Percentiles rank a stretch among this genome's conserved stretches.
phyloP scores from a whole-genome alignment of 805 yeast species.

The Wickerhamomyces rabaulensis region DNA sequence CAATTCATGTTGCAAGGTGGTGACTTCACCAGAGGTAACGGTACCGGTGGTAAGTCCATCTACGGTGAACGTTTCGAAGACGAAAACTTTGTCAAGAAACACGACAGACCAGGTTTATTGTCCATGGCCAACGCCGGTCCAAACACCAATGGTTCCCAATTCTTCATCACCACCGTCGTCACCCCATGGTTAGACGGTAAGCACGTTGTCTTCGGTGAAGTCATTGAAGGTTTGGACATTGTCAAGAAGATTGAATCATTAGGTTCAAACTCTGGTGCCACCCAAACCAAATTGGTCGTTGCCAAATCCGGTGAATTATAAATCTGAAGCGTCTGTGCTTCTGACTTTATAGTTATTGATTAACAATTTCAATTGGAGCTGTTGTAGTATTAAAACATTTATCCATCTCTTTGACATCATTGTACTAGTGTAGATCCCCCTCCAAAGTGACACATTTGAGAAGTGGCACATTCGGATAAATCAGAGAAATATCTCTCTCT shows the following conservation, averaged over 20 bases:
- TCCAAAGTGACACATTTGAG: too few species aligned
- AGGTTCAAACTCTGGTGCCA: constrained; percentile 12
- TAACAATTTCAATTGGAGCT: neutral
- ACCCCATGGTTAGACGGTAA: constrained; percentile 89
- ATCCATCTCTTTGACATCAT: too few species aligned
- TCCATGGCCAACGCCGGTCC: constrained; percentile 81
- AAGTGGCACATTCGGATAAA: neutral
- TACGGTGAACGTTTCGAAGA: constrained; percentile 64
- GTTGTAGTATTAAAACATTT: too few species aligned
- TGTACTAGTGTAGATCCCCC: too few species aligned
- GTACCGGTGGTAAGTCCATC: constrained; percentile 72
- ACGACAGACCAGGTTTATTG: constrained; percentile 61
- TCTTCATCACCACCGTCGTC: constrained; percentile 87
- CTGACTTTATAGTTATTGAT: neutral
- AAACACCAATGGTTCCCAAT: constrained; percentile 88
- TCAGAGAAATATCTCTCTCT: too few species aligned
- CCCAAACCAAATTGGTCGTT: constrained; percentile 6
- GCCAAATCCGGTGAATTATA: constrained; percentile 11
- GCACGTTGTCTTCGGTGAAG: constrained; percentile 96
- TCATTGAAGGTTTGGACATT: constrained; percentile 25
- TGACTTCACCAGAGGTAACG: constrained; percentile 65
- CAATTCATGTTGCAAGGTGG: constrained; percentile 80
- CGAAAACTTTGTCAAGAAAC: constrained; percentile 64
- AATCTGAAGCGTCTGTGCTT: neutral
- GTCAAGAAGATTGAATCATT: constrained; percentile 10